Evolutionary conservation across 164 flowering plant genomes (phyloP).

Genomic region (Nymphaea thermarum): DNA sequence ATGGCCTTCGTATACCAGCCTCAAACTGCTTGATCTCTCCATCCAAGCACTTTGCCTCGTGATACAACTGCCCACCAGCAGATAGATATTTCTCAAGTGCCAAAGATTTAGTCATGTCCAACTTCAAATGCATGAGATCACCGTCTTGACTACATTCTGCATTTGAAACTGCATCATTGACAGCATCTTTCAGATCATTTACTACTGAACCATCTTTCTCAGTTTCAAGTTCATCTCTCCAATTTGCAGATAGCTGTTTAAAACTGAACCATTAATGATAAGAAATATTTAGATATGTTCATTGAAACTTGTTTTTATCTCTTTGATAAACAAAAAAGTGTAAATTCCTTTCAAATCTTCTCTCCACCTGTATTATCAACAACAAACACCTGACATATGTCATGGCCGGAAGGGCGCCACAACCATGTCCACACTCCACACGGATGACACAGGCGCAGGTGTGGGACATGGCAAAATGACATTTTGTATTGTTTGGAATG

Average conservation of each 20-base stretch:
- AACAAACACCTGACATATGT: no score
- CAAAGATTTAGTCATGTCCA: slow-evolving; percentile 15
- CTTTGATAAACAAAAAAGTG: no score
- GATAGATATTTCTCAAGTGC: slow-evolving; percentile 43
- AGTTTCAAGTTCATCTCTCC: slow-evolving; percentile 36
- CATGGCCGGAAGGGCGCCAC: no score
- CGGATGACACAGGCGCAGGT: no score
- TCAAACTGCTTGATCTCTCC: slow-evolving; percentile 50
- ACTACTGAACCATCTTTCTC: slow-evolving; percentile 12
- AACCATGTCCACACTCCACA: no score
- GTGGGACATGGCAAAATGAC: no score
- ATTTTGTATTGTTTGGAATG: no score
- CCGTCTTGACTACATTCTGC: slow-evolving; percentile 16
- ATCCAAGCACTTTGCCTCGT: slow-evolving; percentile 37
- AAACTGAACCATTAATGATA: slow-evolving; percentile 33
- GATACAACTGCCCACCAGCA: slow-evolving; percentile 47
- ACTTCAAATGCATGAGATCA: slow-evolving; percentile 38
- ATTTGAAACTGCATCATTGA: slow-evolving; percentile 10
- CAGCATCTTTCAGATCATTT: slow-evolving; percentile 10
- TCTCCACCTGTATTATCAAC: no score
- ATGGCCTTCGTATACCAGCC: slow-evolving; percentile 45
- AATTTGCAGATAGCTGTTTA: slow-evolving; percentile 39
- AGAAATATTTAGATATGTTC: no score
- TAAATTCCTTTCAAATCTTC: no score
- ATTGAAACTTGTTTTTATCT: no score